phyloP scores from a whole-genome alignment of 352 stramenopile species.

The Halophytophthora batemanensis region DNA sequence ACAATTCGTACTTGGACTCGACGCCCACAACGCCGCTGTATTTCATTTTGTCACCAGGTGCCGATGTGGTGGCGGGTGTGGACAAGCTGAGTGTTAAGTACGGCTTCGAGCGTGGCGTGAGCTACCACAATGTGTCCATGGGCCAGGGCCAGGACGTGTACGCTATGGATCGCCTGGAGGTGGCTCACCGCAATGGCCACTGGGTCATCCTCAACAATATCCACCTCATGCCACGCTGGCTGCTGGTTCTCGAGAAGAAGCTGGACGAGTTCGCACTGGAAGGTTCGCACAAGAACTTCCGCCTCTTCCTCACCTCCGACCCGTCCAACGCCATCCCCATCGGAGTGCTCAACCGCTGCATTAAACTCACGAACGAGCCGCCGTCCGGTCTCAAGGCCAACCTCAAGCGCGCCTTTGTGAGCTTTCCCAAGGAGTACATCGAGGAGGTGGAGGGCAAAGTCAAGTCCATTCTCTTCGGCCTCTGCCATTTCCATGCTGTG shows the following conservation, averaged over 20 bases:
- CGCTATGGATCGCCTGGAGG: slow-evolving; percentile 94
- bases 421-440: slow-evolving; percentile 95
- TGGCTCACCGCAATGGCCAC: slow-evolving; percentile 94
- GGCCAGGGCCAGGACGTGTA: slow-evolving; percentile 96
- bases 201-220: slow-evolving; percentile 99
- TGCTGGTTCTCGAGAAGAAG: slow-evolving; percentile 96
- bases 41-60: slow-evolving; percentile 95
- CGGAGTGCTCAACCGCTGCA: slow-evolving; percentile 94
- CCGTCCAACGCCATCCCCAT: slow-evolving; percentile 94
- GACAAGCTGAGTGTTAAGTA: slow-evolving; percentile 95
- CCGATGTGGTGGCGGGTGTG: slow-evolving; percentile 94
- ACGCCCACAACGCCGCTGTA: slow-evolving; percentile 95
- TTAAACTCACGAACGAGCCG: slow-evolving; percentile 97
- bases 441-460: slow-evolving; percentile 95
- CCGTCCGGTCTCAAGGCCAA: slow-evolving; percentile 95
- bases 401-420: slow-evolving; percentile 95
- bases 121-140: slow-evolving; percentile 98
- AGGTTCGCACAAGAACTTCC: slow-evolving; percentile 93
- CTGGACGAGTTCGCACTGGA: slow-evolving; percentile 94
- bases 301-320: slow-evolving; percentile 94
- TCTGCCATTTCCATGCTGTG: slow-evolving; percentile 97
- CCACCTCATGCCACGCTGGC: slow-evolving; percentile 96
- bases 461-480: slow-evolving; percentile 96
- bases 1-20: slow-evolving; percentile 93
- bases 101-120: slow-evolving; percentile 94